phyloP scores from a whole-genome alignment of 169 alveolate species.

The Plasmodium berghei region DNA sequence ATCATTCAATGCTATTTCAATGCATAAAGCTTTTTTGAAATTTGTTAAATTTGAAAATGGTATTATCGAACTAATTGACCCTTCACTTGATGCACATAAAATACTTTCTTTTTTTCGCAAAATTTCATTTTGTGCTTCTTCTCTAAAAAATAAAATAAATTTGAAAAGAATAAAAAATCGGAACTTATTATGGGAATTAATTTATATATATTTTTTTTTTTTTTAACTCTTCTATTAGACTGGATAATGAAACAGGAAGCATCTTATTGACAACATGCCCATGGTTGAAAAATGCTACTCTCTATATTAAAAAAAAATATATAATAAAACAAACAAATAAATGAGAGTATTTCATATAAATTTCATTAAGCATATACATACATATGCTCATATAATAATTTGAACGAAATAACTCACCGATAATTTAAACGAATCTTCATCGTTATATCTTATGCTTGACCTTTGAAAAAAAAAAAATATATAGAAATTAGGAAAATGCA shows the following conservation, averaged over 20 bases:
- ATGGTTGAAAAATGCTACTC: conserved; percentile 46
- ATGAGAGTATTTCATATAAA: no score
- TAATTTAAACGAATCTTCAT: conserved; percentile 55
- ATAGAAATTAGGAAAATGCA: neutral
- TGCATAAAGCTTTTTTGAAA: conserved; percentile 59
- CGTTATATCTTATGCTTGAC: conserved; percentile 43
- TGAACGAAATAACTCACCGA: conserved; percentile 12
- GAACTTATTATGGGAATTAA: no score
- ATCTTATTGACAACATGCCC: conserved; percentile 62
- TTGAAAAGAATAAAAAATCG: no score
- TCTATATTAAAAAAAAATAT: conserved; percentile 2
- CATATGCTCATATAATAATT: neutral
- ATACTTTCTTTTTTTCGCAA: conserved; percentile 33
- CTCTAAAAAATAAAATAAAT: conserved; percentile 6
- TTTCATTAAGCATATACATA: neutral
- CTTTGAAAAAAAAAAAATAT: conserved; percentile 7
- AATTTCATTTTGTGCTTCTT: conserved; percentile 16
- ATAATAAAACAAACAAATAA: neutral
- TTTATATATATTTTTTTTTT: neutral
- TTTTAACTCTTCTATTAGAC: conserved; percentile 35
- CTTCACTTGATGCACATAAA: conserved; percentile 69
- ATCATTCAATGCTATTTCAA: conserved; percentile 64
- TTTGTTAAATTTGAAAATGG: conserved; percentile 44
- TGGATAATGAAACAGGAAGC: conserved; percentile 15
- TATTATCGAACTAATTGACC: conserved; percentile 47